Evolutionary conservation across 2,329 filamentous ascomycete genomes (phyloP).

Genomic region (Nothophaeocryptopus gaeumannii): DNA sequence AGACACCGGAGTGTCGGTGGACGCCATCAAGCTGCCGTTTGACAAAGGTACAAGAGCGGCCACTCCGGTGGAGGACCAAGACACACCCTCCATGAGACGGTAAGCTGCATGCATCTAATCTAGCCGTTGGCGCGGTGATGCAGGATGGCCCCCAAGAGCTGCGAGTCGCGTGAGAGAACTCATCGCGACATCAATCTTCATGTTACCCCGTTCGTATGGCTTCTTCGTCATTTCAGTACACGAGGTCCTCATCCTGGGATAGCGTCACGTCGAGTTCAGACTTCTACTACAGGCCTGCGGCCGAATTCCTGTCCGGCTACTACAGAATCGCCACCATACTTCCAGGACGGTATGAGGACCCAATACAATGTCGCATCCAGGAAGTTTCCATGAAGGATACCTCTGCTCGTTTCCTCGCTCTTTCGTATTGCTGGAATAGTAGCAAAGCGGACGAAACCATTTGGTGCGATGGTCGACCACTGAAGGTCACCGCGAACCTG

Average conservation of each 20-base stretch:
- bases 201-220: conserved; percentile 8
- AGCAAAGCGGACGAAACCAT: conserved; percentile 10
- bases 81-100: too few relatives aligned
- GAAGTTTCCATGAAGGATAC: conserved; percentile 17
- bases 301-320: conserved; percentile 14
- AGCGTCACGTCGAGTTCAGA: conserved; percentile 14
- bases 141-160: too few relatives aligned
- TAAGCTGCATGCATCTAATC: too few relatives aligned
- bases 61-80: too few relatives aligned
- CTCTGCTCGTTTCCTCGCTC: conserved; percentile 16
- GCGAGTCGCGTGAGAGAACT: too few relatives aligned
- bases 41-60: too few relatives aligned
- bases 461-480: conserved; percentile 16
- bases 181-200: too few relatives aligned
- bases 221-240: conserved; percentile 9
- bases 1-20: too few relatives aligned
- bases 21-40: too few relatives aligned
- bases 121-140: too few relatives aligned
- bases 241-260: conserved; percentile 13
- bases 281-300: conserved; percentile 20
- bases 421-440: conserved; percentile 22
- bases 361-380: conserved; percentile 16
- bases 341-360: conserved; percentile 15
- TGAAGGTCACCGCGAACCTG: conserved; percentile 18
- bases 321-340: conserved; percentile 18